Percentiles rank a stretch among this genome's conserved stretches.
Conservation (phyloP, 768 basidiomycete species). For the Mycena vitilis region DNA sequence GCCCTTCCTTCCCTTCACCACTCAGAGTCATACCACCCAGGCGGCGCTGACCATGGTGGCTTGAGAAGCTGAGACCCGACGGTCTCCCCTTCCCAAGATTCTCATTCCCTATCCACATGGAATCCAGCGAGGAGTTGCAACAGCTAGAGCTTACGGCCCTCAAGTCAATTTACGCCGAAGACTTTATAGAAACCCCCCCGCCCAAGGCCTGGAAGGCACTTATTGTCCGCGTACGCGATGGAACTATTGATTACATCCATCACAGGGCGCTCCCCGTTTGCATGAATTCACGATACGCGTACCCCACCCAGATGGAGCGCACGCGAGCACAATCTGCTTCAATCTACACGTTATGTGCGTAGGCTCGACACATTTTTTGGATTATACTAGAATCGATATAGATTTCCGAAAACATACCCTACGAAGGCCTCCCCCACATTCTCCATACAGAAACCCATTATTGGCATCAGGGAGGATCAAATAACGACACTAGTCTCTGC, state of each 20-base stretch:
- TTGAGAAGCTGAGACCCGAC: constrained; percentile 80
- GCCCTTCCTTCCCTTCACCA: not conserved
- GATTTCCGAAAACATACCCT: constrained; percentile 89
- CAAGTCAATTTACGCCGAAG: constrained; percentile 82
- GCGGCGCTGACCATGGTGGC: constrained; percentile 63
- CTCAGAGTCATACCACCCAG: not conserved
- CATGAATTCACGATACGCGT: constrained; percentile 85
- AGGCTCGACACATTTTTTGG: constrained; percentile 2
- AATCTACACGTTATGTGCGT: constrained; percentile 78
- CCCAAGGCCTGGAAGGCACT: constrained; percentile 87
- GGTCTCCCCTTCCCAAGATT: constrained; percentile 73
- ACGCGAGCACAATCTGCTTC: constrained; percentile 70
- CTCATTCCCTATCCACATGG: constrained; percentile 63
- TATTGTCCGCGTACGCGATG: constrained; percentile 9
- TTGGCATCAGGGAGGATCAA: constrained; percentile 69
- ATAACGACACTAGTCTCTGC: constrained; percentile 66
- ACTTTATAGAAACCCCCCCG: constrained; percentile 79
- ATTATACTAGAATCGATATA: constrained; percentile 42
- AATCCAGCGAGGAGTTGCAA: constrained; percentile 76
- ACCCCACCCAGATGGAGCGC: constrained; percentile 68
- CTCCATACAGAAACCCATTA: constrained; percentile 71
- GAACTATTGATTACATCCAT: constrained; percentile 2
- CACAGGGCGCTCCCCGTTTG: constrained; percentile 72
- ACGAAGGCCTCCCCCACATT: constrained; percentile 75
- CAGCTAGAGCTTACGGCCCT: constrained; percentile 80